These are phyloP conservation scores for Amanita molliuscula DNA, from an alignment of 768 basidiomycete species.

Conservation along the genomic window DNA sequence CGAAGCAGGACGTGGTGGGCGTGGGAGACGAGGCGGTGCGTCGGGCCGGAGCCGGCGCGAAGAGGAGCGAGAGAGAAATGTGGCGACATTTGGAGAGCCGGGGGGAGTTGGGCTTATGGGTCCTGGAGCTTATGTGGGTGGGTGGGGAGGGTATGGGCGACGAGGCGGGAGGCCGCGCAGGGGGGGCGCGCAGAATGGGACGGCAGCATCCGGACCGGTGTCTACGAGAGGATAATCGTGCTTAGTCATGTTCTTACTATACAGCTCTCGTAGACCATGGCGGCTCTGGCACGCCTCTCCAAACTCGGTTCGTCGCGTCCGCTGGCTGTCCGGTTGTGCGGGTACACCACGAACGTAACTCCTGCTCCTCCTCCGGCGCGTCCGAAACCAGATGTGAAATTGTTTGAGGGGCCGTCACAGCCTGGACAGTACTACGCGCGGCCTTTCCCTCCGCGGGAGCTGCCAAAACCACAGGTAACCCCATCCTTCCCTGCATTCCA, in stretches of 20 bases:
- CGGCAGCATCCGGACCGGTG: too few species aligned
- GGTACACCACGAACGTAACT: conserved; percentile 10
- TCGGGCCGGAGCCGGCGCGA: conserved; percentile 63
- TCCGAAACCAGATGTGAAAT: conserved; percentile 13
- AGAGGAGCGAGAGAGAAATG: conserved; percentile 76
- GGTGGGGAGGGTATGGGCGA: conserved; percentile 62
- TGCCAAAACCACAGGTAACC: conserved; percentile 26
- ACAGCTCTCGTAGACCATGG: too few species aligned
- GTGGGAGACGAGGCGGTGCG: conserved; percentile 31
- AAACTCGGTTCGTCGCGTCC: background rate
- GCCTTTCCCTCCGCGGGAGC: conserved; percentile 20
- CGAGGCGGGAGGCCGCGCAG: conserved; percentile 29
- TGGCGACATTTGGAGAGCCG: conserved; percentile 82
- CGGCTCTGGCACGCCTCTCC: too few species aligned
- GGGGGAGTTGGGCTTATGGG: conserved; percentile 72
- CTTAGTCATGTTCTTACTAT: too few species aligned
- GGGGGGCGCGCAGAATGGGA: conserved; percentile 18
- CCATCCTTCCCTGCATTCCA: too few species aligned
- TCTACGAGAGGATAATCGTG: conserved; percentile 9
- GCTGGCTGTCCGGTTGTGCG: too few species aligned
- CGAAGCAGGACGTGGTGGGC: conserved; percentile 17
- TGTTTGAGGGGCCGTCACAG: conserved; percentile 21
- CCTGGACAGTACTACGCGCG: conserved; percentile 29
- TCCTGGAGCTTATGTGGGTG: conserved; percentile 69
- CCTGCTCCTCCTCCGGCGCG: too few species aligned